Evolutionary conservation across 805 yeast species (phyloP), one percentile per base, ranked within the genome.

Genomic region (Barnettozyma vustinii): DNA sequence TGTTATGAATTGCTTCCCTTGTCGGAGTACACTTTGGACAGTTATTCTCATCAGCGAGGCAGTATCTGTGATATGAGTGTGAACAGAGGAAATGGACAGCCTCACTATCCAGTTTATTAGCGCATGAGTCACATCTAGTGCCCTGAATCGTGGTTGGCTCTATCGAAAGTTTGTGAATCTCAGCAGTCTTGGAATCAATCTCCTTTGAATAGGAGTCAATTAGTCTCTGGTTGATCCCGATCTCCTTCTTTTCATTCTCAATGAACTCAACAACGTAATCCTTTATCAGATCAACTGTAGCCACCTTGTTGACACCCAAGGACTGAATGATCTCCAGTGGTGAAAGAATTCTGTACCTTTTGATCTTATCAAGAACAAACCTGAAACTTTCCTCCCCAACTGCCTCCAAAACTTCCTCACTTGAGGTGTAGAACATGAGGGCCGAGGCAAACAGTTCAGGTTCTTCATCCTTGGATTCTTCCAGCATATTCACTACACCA

Each of bases 11-110:
- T 4, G 85, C 80, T 51, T 87, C 92, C 42, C 81, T 65, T 44
- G 86, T 87, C n/a, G 79, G 76, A 2, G 81, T 64, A 62, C 97
- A 92, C 37, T 75, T 71, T 0, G 97, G 96, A 62, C 98, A 92
- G 40, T 69, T 73, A 18, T 62, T 65, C 36, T 72, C 77, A 40
- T 80, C 81, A 44, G 73, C 73, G 23, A 89, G 66, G 61, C 99
- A 94, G 40, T 84, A 72, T 56, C 84, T 87, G 61, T 94, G 98
- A 61, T 80, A 90, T 3, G 94, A 80, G 60, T 94, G 99, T 27
- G 76, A 75, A 68, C 99, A 94, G 54, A 81, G 78, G 70, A 92
- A 94, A 58, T 87, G 95, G 1, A 87, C 78, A 2, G 84, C 76
- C 0, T 98, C 97, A 39, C 83, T 73, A 50, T 87, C 95, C 19